Evolutionary conservation across 148 eudicot species (phyloP).

Genomic region (Persicaria tinctoria): DNA sequence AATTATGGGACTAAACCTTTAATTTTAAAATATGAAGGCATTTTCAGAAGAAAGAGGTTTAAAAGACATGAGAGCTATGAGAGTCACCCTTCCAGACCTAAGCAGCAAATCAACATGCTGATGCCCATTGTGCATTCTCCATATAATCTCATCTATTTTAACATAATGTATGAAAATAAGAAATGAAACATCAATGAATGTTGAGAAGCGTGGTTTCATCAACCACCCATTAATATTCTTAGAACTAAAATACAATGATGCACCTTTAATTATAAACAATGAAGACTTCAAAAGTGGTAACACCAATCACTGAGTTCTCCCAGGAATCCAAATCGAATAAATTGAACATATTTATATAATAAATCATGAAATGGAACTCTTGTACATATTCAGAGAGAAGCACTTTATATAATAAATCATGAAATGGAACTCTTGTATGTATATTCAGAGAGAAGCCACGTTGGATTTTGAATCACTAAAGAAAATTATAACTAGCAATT

Average conservation of each 20-base stretch:
- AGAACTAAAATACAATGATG: neutral
- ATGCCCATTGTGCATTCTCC: neutral
- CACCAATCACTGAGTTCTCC: neutral
- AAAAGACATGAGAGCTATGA: neutral
- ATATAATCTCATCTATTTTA: neutral
- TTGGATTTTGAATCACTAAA: neutral
- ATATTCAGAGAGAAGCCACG: neutral
- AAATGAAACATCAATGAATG: neutral
- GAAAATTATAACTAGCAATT: neutral
- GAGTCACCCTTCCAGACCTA: neutral
- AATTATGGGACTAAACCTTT: neutral
- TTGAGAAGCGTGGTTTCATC: neutral
- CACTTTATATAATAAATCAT: slow-evolving; percentile 7
- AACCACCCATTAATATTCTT: neutral
- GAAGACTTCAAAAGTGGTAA: neutral
- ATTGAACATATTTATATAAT: slow-evolving; percentile 7
- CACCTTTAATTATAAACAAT: neutral
- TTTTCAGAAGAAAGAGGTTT: neutral
- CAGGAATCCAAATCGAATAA: neutral
- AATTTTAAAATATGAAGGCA: neutral
- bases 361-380: slow-evolving; percentile 7
- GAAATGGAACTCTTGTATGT: neutral
- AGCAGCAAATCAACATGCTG: neutral
- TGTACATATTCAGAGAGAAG: neutral
- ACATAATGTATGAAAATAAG: neutral